A percentile compares a stretch with the other conserved stretches of the same genome.
These are phyloP conservation scores for Knufia petricola DNA, from an alignment of 2,329 filamentous ascomycete species.

Conservation along the genomic window DNA sequence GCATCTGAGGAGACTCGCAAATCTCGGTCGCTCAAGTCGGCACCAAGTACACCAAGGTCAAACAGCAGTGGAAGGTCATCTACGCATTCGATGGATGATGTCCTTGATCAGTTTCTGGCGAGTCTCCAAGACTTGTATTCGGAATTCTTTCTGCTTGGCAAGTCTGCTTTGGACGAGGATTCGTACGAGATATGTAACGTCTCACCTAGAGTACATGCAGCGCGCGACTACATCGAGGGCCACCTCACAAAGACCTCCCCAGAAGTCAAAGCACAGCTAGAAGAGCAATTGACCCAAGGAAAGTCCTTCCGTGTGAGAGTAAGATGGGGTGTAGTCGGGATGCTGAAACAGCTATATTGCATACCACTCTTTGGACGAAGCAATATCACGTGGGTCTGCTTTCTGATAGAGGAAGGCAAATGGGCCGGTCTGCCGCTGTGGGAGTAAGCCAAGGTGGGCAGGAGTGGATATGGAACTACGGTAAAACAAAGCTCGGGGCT, in stretches of 20 bases:
- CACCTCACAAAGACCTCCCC: slow-evolving; percentile 23
- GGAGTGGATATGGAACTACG: too few species aligned
- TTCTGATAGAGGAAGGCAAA: slow-evolving; percentile 19
- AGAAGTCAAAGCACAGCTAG: slow-evolving; percentile 16
- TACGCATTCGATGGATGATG: slow-evolving; percentile 11
- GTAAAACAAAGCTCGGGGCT: not conserved
- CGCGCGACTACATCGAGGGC: slow-evolving; percentile 24
- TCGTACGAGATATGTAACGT: slow-evolving; percentile 27
- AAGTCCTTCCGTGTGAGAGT: slow-evolving; percentile 21
- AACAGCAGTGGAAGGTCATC: slow-evolving; percentile 1
- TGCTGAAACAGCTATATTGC: slow-evolving; percentile 25
- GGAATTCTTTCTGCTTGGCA: slow-evolving; percentile 25
- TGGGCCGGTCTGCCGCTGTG: slow-evolving; percentile 3
- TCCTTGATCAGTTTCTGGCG: slow-evolving; percentile 22
- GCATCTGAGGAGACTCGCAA: slow-evolving; percentile 17
- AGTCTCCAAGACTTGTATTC: slow-evolving; percentile 23
- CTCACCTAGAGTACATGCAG: slow-evolving; percentile 20
- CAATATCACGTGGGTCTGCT: slow-evolving; percentile 24
- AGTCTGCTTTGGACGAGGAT: slow-evolving; percentile 20
- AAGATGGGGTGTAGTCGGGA: slow-evolving; percentile 23
- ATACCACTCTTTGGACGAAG: slow-evolving; percentile 23
- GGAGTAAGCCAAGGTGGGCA: too few species aligned
- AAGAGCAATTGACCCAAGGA: slow-evolving; percentile 15
- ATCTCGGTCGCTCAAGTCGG: slow-evolving; percentile 9
- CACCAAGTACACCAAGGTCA: not conserved